phyloP scores from a whole-genome alignment of 2,329 filamentous ascomycete species.

The Trichoderma sp. region DNA sequence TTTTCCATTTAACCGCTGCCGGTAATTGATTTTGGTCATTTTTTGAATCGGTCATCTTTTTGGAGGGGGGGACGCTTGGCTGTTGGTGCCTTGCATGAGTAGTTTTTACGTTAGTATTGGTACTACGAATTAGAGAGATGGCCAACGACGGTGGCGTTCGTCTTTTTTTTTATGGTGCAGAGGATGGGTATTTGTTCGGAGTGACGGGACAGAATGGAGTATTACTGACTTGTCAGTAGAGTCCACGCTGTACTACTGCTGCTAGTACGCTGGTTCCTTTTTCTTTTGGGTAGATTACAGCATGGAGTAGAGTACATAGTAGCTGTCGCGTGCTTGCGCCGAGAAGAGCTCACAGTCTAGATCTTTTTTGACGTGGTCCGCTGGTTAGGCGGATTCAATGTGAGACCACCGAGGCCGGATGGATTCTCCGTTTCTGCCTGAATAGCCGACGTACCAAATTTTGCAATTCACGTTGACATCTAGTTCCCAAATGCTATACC shows the following conservation, averaged over 20 bases:
- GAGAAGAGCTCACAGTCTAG: background rate
- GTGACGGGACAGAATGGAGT: background rate
- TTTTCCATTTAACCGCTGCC: constrained; percentile 7
- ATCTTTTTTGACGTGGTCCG: background rate
- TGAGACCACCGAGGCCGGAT: background rate
- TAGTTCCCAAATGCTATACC: background rate
- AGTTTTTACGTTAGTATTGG: background rate
- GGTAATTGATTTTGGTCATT: background rate
- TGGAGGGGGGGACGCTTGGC: background rate
- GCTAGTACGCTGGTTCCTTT: background rate
- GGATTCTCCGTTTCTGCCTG: background rate
- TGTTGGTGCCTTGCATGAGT: constrained; percentile 10
- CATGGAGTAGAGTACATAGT: background rate
- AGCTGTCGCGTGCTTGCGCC: background rate
- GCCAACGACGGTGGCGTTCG: background rate
- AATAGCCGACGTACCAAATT: background rate
- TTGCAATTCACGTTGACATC: background rate
- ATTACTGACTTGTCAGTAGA: background rate
- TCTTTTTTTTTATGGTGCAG: background rate
- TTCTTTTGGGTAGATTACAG: background rate
- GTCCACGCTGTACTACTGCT: background rate
- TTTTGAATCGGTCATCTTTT: background rate
- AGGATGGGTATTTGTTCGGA: background rate
- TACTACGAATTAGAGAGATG: background rate
- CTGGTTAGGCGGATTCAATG: background rate